phyloP scores from a whole-genome alignment of 2,329 filamentous ascomycete species.

The Endocalyx cinctus region DNA sequence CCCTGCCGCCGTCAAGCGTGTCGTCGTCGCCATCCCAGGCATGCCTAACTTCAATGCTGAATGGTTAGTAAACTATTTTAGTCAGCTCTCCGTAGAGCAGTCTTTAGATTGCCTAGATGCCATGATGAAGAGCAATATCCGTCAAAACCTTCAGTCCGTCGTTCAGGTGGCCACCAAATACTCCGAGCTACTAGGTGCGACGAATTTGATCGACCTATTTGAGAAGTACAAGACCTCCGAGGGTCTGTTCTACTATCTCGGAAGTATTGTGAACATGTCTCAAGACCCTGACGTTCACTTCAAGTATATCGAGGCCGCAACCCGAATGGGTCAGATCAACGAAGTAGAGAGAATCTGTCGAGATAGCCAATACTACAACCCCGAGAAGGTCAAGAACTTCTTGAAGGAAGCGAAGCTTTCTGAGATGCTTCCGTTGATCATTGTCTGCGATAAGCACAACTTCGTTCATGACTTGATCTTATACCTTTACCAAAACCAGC shows the following conservation, averaged over 20 bases:
- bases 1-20: slow-evolving; percentile 82
- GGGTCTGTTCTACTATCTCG: slow-evolving; percentile 96
- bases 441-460: slow-evolving; percentile 98
- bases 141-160: slow-evolving; percentile 91
- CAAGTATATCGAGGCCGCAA: slow-evolving; percentile 98
- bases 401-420: slow-evolving; percentile 90
- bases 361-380: slow-evolving; percentile 84
- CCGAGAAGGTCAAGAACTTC: slow-evolving; percentile 98
- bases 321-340: slow-evolving; percentile 85
- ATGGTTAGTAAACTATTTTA: slow-evolving; percentile 90
- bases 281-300: slow-evolving; percentile 95
- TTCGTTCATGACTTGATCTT: slow-evolving; percentile 96
- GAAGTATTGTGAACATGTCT: slow-evolving; percentile 94
- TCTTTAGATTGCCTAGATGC: slow-evolving; percentile 90
- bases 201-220: slow-evolving; percentile 82
- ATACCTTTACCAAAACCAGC: slow-evolving; percentile 97
- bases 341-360: slow-evolving; percentile 97
- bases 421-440: slow-evolving; percentile 93
- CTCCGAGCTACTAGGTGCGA: slow-evolving; percentile 88
- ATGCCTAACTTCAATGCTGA: slow-evolving; percentile 84
- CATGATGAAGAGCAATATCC: slow-evolving; percentile 95
- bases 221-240: slow-evolving; percentile 98
- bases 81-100: slow-evolving; percentile 90
- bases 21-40: slow-evolving; percentile 74
- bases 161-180: slow-evolving; percentile 97